These are phyloP conservation scores for Aspergillus sp. DNA, from an alignment of 2,329 filamentous ascomycete species.

Conservation along the genomic window DNA sequence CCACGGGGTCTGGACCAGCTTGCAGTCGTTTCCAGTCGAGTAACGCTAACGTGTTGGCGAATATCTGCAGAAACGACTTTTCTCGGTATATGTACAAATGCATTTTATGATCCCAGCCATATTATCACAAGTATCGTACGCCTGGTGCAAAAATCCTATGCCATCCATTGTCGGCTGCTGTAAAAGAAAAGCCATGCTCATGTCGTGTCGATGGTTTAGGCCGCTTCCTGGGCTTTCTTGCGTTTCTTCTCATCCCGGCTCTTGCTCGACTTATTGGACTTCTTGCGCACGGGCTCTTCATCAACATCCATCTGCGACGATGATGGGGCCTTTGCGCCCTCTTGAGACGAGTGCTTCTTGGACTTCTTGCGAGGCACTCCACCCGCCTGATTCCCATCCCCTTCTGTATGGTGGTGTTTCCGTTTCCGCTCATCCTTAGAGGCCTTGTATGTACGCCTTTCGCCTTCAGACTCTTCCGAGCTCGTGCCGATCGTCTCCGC, in stretches of 20 bases:
- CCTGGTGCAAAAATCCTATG: slow-evolving; percentile 27
- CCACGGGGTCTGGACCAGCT: too few relatives aligned
- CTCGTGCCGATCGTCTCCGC: slow-evolving; percentile 29
- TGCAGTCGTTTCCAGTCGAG: too few relatives aligned
- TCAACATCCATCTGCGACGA: slow-evolving; percentile 10
- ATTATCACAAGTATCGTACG: slow-evolving; percentile 21
- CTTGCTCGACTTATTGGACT: slow-evolving; percentile 26
- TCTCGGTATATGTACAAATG: slow-evolving; percentile 27
- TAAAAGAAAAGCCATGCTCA: slow-evolving; percentile 12
- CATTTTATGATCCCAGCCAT: neutral
- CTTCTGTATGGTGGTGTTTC: slow-evolving; percentile 26
- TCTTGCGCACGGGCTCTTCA: slow-evolving; percentile 18
- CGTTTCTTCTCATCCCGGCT: slow-evolving; percentile 32
- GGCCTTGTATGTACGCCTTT: slow-evolving; percentile 22
- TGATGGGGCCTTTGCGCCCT: slow-evolving; percentile 5
- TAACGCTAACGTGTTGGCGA: too few relatives aligned
- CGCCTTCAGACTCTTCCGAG: slow-evolving; percentile 29
- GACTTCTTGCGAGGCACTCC: slow-evolving; percentile 29
- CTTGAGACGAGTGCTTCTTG: slow-evolving; percentile 26
- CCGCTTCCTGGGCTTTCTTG: slow-evolving; percentile 30
- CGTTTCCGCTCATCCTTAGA: slow-evolving; percentile 27
- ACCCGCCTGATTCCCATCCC: slow-evolving; percentile 14
- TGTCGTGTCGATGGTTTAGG: slow-evolving; percentile 10
- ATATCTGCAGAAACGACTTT: neutral
- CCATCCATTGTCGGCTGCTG: slow-evolving; percentile 12